phyloP scores from a whole-genome alignment of 2,329 filamentous ascomycete genomes.

The Bipolaris bicolor region DNA sequence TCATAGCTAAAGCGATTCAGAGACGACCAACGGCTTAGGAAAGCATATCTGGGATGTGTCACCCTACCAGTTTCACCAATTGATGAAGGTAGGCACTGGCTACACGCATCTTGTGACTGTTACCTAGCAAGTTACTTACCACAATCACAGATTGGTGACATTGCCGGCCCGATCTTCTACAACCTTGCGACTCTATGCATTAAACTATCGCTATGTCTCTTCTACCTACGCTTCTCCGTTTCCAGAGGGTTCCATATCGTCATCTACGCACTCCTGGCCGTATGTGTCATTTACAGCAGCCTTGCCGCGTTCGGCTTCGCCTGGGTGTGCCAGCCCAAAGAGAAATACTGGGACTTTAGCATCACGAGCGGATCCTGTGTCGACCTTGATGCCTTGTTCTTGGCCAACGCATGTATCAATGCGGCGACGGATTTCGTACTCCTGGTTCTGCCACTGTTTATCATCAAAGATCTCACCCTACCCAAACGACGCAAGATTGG shows the following conservation, averaged over 20 bases:
- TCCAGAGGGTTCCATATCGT: slow-evolving; percentile 11
- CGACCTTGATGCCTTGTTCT: slow-evolving; percentile 20
- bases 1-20: slow-evolving; percentile 3
- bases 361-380: slow-evolving; percentile 20
- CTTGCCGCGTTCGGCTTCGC: slow-evolving; percentile 21
- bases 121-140: neutral
- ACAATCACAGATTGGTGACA: slow-evolving; percentile 20
- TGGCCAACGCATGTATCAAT: slow-evolving; percentile 23
- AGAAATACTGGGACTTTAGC: slow-evolving; percentile 26
- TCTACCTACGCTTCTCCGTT: slow-evolving; percentile 23
- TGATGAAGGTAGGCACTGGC: slow-evolving; percentile 24
- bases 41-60: slow-evolving; percentile 23
- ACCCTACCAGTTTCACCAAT: slow-evolving; percentile 12
- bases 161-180: slow-evolving; percentile 23
- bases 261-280: slow-evolving; percentile 17
- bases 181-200: slow-evolving; percentile 21
- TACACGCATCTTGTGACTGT: neutral
- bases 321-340: slow-evolving; percentile 25
- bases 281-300: slow-evolving; percentile 20
- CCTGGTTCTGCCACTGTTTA: slow-evolving; percentile 25
- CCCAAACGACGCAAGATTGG: slow-evolving; percentile 21
- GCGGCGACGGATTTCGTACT: slow-evolving; percentile 21
- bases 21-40: slow-evolving; percentile 25
- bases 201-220: slow-evolving; percentile 22
- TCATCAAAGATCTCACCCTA: slow-evolving; percentile 28